Evolutionary conservation across 2,329 filamentous ascomycete genomes (phyloP).

Genomic region (Elsinoe fawcettii): DNA sequence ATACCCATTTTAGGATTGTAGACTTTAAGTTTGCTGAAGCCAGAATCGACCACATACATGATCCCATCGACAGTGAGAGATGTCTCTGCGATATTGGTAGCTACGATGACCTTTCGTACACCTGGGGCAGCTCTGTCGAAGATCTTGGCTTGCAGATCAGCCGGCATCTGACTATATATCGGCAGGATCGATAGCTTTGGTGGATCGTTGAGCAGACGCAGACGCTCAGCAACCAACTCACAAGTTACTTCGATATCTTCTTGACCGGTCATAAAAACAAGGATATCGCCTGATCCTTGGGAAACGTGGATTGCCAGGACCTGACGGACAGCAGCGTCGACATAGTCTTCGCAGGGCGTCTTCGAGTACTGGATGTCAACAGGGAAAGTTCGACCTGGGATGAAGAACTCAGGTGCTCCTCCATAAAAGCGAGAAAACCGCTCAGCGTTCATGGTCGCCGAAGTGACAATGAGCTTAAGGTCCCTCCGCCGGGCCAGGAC

Average conservation of each 20-base stretch:
- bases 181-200: conserved; percentile 90
- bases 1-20: conserved; percentile 99
- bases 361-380: conserved; percentile 94
- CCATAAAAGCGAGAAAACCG: conserved; percentile 94
- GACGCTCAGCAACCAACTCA: conserved; percentile 78
- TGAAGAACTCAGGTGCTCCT: conserved; percentile 91
- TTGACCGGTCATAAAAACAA: conserved; percentile 99
- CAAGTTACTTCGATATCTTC: conserved; percentile 98
- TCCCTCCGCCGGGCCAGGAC: conserved; percentile 82
- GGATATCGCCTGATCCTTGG: conserved; percentile 83
- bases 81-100: conserved; percentile 97
- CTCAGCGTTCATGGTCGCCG: conserved; percentile 96
- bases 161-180: conserved; percentile 99
- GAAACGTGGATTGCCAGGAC: conserved; percentile 93
- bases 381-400: conserved; percentile 91
- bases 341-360: conserved; percentile 93
- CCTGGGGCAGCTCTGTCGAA: conserved; percentile 87
- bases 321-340: conserved; percentile 93
- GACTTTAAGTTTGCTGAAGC: conserved; percentile 95
- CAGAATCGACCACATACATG: conserved; percentile 96
- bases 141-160: conserved; percentile 94
- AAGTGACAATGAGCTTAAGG: conserved; percentile 93
- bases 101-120: conserved; percentile 93
- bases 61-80: conserved; percentile 97
- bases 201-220: conserved; percentile 85